phyloP scores from a whole-genome alignment of 495 filamentous ascomycete species.

The Aspergillus funiculosus region DNA sequence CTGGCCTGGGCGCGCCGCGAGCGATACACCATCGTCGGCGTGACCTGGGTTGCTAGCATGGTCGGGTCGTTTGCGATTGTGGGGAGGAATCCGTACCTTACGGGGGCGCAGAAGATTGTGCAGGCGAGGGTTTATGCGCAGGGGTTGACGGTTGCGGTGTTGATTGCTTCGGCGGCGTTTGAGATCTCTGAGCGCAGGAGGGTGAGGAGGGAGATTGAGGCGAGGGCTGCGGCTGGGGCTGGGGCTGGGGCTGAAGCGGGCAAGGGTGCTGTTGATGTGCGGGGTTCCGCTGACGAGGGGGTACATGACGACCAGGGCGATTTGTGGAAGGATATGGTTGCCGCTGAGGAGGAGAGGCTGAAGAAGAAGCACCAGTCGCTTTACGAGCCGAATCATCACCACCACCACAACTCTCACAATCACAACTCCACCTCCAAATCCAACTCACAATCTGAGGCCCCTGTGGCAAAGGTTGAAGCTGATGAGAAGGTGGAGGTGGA shows the following conservation, averaged over 20 bases:
- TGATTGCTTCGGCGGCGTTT: slow-evolving; percentile 81
- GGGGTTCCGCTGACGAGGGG: slow-evolving; percentile 44
- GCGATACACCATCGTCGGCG: slow-evolving; percentile 84
- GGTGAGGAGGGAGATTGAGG: slow-evolving; percentile 68
- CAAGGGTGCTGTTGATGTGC: neutral
- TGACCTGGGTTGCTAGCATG: slow-evolving; percentile 80
- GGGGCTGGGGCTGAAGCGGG: slow-evolving; percentile 31
- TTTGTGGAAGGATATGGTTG: slow-evolving; percentile 87
- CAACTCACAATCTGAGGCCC: too few species aligned
- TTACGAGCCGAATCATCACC: slow-evolving; percentile 21
- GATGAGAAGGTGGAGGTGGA: slow-evolving; percentile 14
- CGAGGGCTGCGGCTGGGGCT: slow-evolving; percentile 43
- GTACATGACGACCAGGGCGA: slow-evolving; percentile 69
- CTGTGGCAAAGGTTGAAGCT: neutral
- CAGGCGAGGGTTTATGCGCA: slow-evolving; percentile 99
- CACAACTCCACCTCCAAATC: too few species aligned
- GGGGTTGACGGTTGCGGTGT: slow-evolving; percentile 81
- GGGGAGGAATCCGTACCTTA: slow-evolving; percentile 69
- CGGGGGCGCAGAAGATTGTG: slow-evolving; percentile 81
- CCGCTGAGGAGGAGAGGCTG: slow-evolving; percentile 64
- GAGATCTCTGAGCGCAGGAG: slow-evolving; percentile 77
- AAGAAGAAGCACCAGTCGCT: slow-evolving; percentile 49
- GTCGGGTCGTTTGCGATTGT: slow-evolving; percentile 69
- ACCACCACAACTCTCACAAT: neutral
- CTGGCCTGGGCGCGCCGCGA: slow-evolving; percentile 65